Conservation (phyloP, 2,329 filamentous ascomycete species). For the Colletotrichum shisoi region DNA sequence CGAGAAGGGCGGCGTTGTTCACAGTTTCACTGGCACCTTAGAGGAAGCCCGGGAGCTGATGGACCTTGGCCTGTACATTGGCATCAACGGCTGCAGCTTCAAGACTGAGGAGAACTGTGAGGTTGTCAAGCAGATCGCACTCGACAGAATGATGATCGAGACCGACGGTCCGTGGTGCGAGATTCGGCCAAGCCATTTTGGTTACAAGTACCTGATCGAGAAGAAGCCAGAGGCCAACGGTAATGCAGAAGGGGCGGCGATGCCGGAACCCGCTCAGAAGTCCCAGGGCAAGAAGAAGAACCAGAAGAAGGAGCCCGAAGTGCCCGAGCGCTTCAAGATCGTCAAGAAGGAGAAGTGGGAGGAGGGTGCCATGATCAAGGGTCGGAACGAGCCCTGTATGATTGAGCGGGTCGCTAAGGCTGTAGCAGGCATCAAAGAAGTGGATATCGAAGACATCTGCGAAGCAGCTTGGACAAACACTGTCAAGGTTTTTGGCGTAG, state of each 20-base stretch:
- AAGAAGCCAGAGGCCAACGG: constrained; percentile 48
- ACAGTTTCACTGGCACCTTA: constrained; percentile 89
- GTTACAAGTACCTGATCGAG: constrained; percentile 71
- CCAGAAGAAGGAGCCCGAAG: constrained; percentile 69
- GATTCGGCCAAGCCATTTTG: constrained; percentile 86
- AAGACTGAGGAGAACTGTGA: constrained; percentile 92
- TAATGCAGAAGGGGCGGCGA: constrained; percentile 31
- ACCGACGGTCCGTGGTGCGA: constrained; percentile 99
- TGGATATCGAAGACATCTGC: constrained; percentile 81
- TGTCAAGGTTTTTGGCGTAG: constrained; percentile 77
- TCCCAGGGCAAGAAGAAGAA: constrained; percentile 56
- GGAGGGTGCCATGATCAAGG: constrained; percentile 88
- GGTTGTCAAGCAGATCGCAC: constrained; percentile 79
- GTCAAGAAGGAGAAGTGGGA: constrained; percentile 98
- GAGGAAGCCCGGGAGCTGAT: constrained; percentile 86
- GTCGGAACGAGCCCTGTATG: constrained; percentile 88
- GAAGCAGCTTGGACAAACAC: constrained; percentile 89
- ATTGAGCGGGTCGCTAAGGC: constrained; percentile 89
- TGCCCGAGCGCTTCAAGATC: constrained; percentile 76
- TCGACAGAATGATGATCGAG: constrained; percentile 88
- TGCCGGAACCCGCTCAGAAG: constrained; percentile 40
- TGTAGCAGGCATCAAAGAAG: constrained; percentile 83
- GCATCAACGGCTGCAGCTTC: constrained; percentile 95
- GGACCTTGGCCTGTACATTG: constrained; percentile 83
- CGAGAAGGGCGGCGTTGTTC: constrained; percentile 82